Evolutionary conservation across 306 rosid species (phyloP), one percentile per base, ranked within the genome.

Genomic region (Pterocarpus macrocarpus): DNA sequence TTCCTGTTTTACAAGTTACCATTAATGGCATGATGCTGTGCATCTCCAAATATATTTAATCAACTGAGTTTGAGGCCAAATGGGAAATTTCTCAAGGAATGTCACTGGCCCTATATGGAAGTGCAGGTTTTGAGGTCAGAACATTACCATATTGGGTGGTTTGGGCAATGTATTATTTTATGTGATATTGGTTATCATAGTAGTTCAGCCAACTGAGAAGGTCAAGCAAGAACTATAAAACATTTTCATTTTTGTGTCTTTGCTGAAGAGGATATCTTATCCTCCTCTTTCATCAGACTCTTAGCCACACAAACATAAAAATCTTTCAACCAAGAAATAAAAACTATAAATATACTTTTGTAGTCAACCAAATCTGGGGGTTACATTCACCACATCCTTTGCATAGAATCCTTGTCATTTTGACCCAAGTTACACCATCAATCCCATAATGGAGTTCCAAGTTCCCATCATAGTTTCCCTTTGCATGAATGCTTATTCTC

Each of bases 41-140:
- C 72, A 71, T 35, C 41, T 38, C 55, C 17, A 65, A 80, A 63
- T 7, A 70, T 61, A 22, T 35, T 35, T 49, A 80, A 49, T 50
- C 28, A 79, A 28, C 52, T 10, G 53, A 12, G 13, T 2, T 80
- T 35, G 17, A 15, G 47, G 65, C 34, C 8, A 22, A 65, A 36
- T 49, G 14, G 70, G 22, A 76, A 45, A 34, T 33, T 61, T 67
- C 44, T 50, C 35, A 52, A 62, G 75, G 56, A 43, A 67, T 52
- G 50, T 11, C 71, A 53, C 61, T 35, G 73, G 47, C 50, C 64
- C 53, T 50, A 39, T 73, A 38, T 3, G 49, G 32, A 34, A 39
- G 28, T 22, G 39, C 15, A 64, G 34, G 64, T 9, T 28, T 28
- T 13, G 7, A 43, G 38, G 14, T 16, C 28, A 22, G 16, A 52